A percentile compares a stretch with the other conserved stretches of the same genome.
Conservation (phyloP, 768 basidiomycete species). For the Pleurotus djamor region DNA sequence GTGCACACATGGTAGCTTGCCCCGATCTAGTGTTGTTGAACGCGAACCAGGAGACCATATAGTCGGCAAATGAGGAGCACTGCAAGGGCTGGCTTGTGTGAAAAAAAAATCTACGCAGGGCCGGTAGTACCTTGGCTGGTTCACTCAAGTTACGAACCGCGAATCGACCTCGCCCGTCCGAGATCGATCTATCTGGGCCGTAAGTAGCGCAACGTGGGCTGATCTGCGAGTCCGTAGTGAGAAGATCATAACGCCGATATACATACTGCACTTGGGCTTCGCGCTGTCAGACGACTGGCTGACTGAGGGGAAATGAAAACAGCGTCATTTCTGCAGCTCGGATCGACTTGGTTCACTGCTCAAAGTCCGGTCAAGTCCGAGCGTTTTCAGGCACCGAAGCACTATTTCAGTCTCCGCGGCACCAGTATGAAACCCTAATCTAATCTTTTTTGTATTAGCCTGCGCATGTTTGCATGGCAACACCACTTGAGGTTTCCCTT, state of each 20-base stretch:
- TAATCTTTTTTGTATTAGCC: slow-evolving; percentile 8
- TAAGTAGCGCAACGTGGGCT: neutral
- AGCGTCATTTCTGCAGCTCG: neutral
- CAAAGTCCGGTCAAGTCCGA: slow-evolving; percentile 8
- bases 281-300: neutral
- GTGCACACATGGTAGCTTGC: slow-evolving; percentile 7
- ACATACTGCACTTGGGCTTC: neutral
- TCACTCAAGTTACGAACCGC: neutral
- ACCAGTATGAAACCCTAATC: slow-evolving; percentile 4
- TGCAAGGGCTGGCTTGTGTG: slow-evolving; percentile 6
- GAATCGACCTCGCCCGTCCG: neutral
- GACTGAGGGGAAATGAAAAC: neutral
- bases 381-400: neutral
- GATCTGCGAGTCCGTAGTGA: neutral
- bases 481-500: neutral
- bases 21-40: neutral
- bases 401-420: neutral
- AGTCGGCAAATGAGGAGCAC: slow-evolving; percentile 7
- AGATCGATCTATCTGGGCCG: neutral
- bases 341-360: slow-evolving; percentile 4
- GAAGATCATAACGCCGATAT: neutral
- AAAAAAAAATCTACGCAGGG: slow-evolving; percentile 1
- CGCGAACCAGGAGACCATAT: neutral
- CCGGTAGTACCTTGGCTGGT: neutral
- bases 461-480: slow-evolving; percentile 5